Evolutionary conservation across 805 yeast species (phyloP).

Genomic region (Kodamaea neixiangensis): DNA sequence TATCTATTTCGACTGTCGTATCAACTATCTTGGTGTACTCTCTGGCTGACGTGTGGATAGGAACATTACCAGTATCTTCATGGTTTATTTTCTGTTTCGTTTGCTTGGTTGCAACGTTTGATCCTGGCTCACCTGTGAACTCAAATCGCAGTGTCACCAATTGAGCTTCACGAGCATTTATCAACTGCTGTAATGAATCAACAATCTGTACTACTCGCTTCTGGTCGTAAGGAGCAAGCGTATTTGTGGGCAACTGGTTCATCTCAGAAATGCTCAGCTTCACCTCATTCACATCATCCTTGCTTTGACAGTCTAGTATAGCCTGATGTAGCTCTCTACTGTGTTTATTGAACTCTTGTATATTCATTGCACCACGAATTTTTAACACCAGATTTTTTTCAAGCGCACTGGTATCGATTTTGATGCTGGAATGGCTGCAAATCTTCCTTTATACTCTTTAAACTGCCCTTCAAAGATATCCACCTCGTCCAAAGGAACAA

Average conservation of each 20-base stretch:
- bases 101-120: conserved; percentile 6
- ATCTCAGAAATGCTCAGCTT: not conserved
- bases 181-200: conserved; percentile 19
- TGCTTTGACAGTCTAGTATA: conserved; percentile 11
- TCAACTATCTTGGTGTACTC: conserved; percentile 4
- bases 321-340: conserved; percentile 10
- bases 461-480: not conserved
- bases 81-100: not conserved
- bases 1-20: not conserved
- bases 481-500: not conserved
- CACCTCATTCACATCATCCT: conserved; percentile 4
- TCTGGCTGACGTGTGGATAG: not conserved
- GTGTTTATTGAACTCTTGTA: not conserved
- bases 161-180: conserved; percentile 21
- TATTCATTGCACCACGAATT: not conserved
- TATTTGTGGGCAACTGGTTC: not conserved
- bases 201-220: conserved; percentile 23
- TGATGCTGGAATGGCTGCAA: conserved; percentile 6
- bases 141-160: conserved; percentile 20
- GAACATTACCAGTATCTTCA: not conserved
- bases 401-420: not conserved
- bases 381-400: conserved; percentile 4
- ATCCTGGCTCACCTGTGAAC: conserved; percentile 33
- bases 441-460: not conserved
- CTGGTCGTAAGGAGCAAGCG: conserved; percentile 20